Base-by-base conservation (phyloP, 148 eudicot genomes). In the Diospyros kaki region DNA sequence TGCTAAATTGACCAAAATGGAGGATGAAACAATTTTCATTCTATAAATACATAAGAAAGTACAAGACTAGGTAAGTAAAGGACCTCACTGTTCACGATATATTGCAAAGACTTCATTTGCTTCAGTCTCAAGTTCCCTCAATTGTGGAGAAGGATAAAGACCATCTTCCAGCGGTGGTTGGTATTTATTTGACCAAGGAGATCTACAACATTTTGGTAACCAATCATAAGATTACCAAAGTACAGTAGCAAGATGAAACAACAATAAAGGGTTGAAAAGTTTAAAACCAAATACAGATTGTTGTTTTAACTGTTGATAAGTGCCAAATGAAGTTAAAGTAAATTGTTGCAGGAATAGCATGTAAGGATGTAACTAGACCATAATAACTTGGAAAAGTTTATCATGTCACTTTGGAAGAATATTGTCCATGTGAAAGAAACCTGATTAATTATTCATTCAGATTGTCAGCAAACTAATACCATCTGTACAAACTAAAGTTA, bases 81-180 rank as follows among this genome's bases (percentile, higher is more conserved):
- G 87, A 92, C 97, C 93, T 95, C 97, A 95, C 98, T 95, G 98
- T 93, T 95, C 98, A 95, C 98, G 89, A 88, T 95, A 95, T 68
- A 92, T 78, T 53, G 98, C 81, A 78, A 95, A 95, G 69, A 95
- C 88, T 44, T 95, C 98, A 84, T 95, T 95, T 81, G 98, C 98
- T 88, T 95, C 98, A 73, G 86, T 84, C 83, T 95, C 98, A 77
- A 95, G 98, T 80, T 95, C 88, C 83, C 98, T 90, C 83, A 95
- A 73, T 79, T 92, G 89, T 43, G 84, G 28, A 71, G 97, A 92
- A 63, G 97, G 98, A 73, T 81, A 84, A 63, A 89, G 87, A 66
- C 94, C 94, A 71, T 93, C 98, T 44, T 92, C 98, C 83, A 95
- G 51, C 77, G 91, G 88, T 52, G 98, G 98, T 77, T 95, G 97